Evolutionary conservation across 768 basidiomycete genomes (phyloP), one percentile per base, ranked within the genome.

Genomic region (Fibroporia radiculosa): DNA sequence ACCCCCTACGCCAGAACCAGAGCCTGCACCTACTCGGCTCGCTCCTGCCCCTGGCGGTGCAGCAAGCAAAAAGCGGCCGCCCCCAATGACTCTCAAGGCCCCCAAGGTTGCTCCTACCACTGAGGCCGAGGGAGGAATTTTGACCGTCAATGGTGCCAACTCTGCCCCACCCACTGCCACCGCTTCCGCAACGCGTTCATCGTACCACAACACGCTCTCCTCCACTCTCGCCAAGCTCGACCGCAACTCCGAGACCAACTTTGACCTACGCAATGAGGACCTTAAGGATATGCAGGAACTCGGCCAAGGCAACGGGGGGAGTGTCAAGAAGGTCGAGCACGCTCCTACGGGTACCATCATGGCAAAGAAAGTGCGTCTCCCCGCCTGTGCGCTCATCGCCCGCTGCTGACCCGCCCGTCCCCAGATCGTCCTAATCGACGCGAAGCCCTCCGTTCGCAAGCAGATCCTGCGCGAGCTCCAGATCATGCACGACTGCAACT

Each of bases 401-500:
- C 26, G 32, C 32, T 7, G 24, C 25, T 46, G 18, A 48, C 40
- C 33, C 46, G 37, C 7, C 35, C 23, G 23, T 42, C 44, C 51
- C 26, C 44, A 95, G 93, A 90, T 93, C 61, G 91, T 96, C 23
- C 80, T 93, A 49, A 95, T 96, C 63, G 92, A 95, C 66, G 93
- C 92, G 24, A 97, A 97, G 62, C 95, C 93, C 8, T 78, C 90
- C 2, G 91, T 98, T 25, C 76, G 93, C 51, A 99, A 98, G 62
- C 96, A 99, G 68, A 98, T 99, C 57, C 72, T 98, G 28, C 84
- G 96, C 41, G 96, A 99, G 62, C 71, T 99, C 53, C 95, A 97
- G 57, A 98, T 99, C 71, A 95, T 98, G 95, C 91, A 97, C 63
- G 88, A 96, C 65, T 98, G 95, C 66, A 74, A 84, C 53, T 93